Evolutionary conservation across 2,329 filamentous ascomycete species (phyloP).

Genomic region (Neonectria sp.): DNA sequence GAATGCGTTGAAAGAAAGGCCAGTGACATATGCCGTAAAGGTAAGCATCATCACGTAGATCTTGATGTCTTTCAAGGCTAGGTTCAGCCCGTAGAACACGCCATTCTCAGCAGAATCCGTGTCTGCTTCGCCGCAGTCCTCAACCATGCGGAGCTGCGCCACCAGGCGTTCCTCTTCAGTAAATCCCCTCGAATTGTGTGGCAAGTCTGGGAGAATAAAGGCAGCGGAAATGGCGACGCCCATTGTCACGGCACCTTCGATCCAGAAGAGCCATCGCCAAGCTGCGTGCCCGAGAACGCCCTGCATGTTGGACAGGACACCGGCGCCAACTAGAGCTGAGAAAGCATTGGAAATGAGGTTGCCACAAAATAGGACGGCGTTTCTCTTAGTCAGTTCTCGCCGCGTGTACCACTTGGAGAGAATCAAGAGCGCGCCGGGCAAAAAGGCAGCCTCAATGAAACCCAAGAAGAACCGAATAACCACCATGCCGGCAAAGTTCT

Average conservation of each 20-base stretch:
- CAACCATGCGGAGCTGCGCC: constrained; percentile 69
- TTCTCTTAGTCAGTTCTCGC: constrained; percentile 67
- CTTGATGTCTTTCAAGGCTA: constrained; percentile 73
- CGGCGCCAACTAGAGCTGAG: constrained; percentile 71
- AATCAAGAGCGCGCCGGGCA: constrained; percentile 75
- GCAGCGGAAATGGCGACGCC: constrained; percentile 61
- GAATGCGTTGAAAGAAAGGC: constrained; percentile 71
- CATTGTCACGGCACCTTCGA: constrained; percentile 70
- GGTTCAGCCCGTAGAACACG: constrained; percentile 67
- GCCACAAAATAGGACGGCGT: constrained; percentile 72
- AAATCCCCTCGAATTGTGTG: constrained; percentile 71
- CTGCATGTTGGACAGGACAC: constrained; percentile 72
- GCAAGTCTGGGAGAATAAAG: constrained; percentile 69
- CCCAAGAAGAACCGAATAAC: constrained; percentile 72
- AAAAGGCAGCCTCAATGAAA: constrained; percentile 75
- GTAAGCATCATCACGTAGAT: constrained; percentile 76
- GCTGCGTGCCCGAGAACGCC: constrained; percentile 67
- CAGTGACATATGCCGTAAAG: constrained; percentile 73
- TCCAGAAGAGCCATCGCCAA: constrained; percentile 75
- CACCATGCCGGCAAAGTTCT: constrained; percentile 69
- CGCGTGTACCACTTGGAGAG: constrained; percentile 79
- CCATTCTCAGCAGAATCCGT: constrained; percentile 65
- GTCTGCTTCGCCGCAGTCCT: constrained; percentile 72
- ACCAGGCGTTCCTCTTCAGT: constrained; percentile 70
- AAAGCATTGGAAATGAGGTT: constrained; percentile 74